Evolutionary conservation across 139 green algal species (phyloP).

Genomic region (Chlamydomonas urium): DNA sequence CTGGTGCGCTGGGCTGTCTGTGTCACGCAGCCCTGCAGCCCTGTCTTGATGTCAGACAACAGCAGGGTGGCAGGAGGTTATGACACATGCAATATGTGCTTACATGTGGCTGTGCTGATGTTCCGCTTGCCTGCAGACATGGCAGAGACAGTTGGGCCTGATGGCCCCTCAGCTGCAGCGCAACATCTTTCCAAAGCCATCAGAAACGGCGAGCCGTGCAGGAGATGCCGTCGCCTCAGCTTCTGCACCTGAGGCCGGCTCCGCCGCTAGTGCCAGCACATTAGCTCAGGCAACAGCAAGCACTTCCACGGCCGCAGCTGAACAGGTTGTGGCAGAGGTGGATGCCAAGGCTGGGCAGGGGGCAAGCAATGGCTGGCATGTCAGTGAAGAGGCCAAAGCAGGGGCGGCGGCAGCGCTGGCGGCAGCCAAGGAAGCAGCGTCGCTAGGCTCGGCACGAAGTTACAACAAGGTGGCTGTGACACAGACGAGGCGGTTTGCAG

Average conservation of each 20-base stretch:
- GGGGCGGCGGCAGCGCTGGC: slow-evolving; percentile 21
- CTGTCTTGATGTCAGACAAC: too few species aligned
- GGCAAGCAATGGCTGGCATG: background rate
- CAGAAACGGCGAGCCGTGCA: background rate
- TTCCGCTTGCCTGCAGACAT: slow-evolving; percentile 7
- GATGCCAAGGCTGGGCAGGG: background rate
- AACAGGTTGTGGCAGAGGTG: background rate
- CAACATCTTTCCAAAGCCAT: background rate
- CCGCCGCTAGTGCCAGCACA: background rate
- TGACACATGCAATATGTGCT: too few species aligned
- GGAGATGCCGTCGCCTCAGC: background rate
- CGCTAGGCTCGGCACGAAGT: slow-evolving; percentile 16
- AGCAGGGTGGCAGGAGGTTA: too few species aligned
- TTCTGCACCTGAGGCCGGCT: background rate
- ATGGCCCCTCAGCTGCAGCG: slow-evolving; percentile 15
- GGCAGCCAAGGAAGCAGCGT: slow-evolving; percentile 21
- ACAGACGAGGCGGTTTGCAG: slow-evolving; percentile 70
- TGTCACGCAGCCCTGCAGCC: too few species aligned
- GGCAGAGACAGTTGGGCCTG: background rate
- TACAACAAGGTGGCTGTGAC: slow-evolving; percentile 40
- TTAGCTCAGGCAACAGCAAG: slow-evolving; percentile 1
- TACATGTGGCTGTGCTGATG: too few species aligned
- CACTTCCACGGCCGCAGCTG: background rate
- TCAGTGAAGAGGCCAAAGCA: slow-evolving; percentile 1
- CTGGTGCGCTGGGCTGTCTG: too few species aligned